phyloP scores from a whole-genome alignment of 148 eudicot species.

The Diospyros kaki region DNA sequence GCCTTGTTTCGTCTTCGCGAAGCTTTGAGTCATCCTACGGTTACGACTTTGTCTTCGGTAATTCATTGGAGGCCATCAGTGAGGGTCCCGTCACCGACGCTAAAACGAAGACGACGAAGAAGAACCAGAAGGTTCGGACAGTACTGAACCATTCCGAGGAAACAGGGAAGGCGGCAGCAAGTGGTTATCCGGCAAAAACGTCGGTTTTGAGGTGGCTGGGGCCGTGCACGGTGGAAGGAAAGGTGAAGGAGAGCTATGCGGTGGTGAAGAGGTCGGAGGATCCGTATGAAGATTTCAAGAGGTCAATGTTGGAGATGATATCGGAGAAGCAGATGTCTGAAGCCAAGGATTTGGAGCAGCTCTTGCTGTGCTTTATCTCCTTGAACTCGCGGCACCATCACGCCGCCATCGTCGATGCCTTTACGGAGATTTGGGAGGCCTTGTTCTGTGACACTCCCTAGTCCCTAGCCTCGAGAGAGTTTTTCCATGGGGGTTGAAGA shows the following conservation, averaged over 20 bases:
- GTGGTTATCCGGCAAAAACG: background rate
- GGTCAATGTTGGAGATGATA: conserved; percentile 38
- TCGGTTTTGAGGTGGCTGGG: conserved; percentile 2
- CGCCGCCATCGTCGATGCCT: conserved; percentile 27
- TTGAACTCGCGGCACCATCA: conserved; percentile 34
- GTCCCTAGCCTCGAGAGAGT: background rate
- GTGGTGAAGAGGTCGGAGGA: conserved; percentile 32
- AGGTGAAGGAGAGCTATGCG: conserved; percentile 21
- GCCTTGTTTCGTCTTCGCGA: conserved; percentile 11
- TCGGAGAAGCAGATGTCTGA: conserved; percentile 30
- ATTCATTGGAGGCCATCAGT: background rate
- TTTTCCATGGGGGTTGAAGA: background rate
- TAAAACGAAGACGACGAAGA: conserved; percentile 4
- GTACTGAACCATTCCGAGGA: background rate
- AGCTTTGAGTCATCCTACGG: conserved; percentile 8
- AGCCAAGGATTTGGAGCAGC: conserved; percentile 32
- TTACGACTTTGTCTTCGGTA: conserved; percentile 1
- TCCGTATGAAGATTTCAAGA: conserved; percentile 36
- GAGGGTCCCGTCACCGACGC: background rate
- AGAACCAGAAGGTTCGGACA: background rate
- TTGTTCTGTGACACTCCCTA: conserved; percentile 9
- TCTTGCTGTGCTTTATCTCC: conserved; percentile 35
- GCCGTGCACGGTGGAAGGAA: conserved; percentile 17
- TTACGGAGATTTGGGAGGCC: conserved; percentile 28
- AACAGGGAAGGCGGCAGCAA: background rate